Percentiles rank a stretch among this genome's conserved stretches.
These are phyloP conservation scores for Hypoxylon sp. DNA, from an alignment of 2,329 filamentous ascomycete species.

Conservation along the genomic window DNA sequence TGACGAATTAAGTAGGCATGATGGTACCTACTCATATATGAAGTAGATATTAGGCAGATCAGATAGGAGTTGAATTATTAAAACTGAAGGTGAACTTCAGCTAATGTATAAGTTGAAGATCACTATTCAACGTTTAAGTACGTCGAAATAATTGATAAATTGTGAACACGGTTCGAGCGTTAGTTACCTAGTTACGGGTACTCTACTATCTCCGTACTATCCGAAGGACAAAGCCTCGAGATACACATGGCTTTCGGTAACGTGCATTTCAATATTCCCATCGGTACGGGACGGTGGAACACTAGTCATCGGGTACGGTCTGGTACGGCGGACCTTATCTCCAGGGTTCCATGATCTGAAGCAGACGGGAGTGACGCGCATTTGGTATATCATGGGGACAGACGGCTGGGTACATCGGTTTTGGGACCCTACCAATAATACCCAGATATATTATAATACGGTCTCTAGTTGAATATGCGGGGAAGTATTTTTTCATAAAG, in stretches of 20 bases:
- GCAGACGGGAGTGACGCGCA: constrained; percentile 21
- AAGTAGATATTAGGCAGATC: constrained; percentile 36
- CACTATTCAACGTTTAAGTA: not conserved
- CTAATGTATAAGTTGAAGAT: not conserved
- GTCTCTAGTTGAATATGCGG: not conserved
- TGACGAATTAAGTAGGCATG: constrained; percentile 29
- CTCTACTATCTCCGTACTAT: not conserved
- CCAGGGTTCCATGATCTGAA: constrained; percentile 6
- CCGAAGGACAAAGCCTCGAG: not conserved
- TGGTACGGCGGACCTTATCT: constrained; percentile 33
- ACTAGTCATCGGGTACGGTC: constrained; percentile 19
- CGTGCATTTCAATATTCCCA: constrained; percentile 13
- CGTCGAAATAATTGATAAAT: constrained; percentile 7
- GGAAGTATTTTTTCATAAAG: not conserved
- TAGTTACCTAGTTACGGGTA: not conserved
- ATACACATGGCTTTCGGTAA: constrained; percentile 7
- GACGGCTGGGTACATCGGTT: not conserved
- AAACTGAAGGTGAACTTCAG: constrained; percentile 6
- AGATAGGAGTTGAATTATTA: constrained; percentile 28
- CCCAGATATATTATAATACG: not conserved
- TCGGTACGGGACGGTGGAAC: constrained; percentile 1
- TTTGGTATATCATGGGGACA: constrained; percentile 20
- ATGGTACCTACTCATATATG: constrained; percentile 29
- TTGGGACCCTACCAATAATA: not conserved
- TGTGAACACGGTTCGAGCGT: not conserved